Conservation (phyloP, 2,329 filamentous ascomycete genomes). For the Ceratocystis eucalypticola region DNA sequence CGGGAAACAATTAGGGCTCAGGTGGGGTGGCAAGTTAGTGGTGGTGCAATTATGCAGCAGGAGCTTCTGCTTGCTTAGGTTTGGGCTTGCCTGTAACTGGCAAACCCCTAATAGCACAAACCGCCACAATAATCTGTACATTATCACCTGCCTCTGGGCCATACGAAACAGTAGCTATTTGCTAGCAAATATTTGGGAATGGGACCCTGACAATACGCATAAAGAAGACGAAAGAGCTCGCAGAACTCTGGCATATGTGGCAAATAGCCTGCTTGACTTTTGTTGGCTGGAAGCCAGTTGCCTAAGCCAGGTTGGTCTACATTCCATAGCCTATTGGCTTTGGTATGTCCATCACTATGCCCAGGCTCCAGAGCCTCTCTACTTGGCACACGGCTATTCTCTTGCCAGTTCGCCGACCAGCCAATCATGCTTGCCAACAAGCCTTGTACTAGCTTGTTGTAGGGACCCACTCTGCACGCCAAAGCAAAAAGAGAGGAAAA, state of each 20-base stretch:
- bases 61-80: not conserved
- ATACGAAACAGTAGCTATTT: no score
- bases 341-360: not conserved
- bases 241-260: no score
- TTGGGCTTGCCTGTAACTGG: not conserved
- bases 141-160: not conserved
- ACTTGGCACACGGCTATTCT: not conserved
- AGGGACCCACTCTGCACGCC: not conserved
- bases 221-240: no score
- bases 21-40: slow-evolving; percentile 18
- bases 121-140: no score
- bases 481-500: not conserved
- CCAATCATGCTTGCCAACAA: not conserved
- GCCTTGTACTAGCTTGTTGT: not conserved
- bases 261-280: no score
- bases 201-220: no score
- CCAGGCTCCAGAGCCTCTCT: not conserved
- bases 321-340: no score
- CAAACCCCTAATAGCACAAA: no score
- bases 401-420: not conserved
- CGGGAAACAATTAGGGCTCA: slow-evolving; percentile 17
- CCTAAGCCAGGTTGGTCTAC: no score
- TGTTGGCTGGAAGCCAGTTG: no score
- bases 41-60: not conserved
- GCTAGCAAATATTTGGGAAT: no score